Conservation (phyloP, 768 basidiomycete species). For the Leccinellum luteum region DNA sequence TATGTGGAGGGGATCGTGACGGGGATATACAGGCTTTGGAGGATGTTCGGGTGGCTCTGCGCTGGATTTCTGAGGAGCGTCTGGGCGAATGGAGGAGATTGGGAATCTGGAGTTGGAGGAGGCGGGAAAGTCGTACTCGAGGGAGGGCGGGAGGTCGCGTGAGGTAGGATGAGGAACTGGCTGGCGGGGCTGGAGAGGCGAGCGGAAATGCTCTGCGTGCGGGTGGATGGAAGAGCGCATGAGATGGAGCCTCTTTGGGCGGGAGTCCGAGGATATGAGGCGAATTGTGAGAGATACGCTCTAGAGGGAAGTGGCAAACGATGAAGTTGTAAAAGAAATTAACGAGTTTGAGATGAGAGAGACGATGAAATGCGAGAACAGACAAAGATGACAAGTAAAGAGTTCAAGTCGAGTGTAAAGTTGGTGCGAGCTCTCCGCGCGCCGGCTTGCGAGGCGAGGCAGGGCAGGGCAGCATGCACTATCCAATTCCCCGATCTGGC, state of each 20-base stretch:
- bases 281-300: background rate
- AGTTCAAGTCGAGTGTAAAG: background rate
- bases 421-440: slow-evolving; percentile 17
- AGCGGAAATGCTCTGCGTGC: slow-evolving; percentile 7
- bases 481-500: slow-evolving; percentile 30
- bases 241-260: slow-evolving; percentile 9
- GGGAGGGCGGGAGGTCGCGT: slow-evolving; percentile 11
- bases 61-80: slow-evolving; percentile 20
- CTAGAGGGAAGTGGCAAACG: background rate
- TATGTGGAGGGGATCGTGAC: slow-evolving; percentile 33
- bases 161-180: slow-evolving; percentile 11
- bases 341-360: background rate
- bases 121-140: slow-evolving; percentile 26
- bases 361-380: background rate
- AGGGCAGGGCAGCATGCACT: slow-evolving; percentile 24
- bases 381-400: background rate
- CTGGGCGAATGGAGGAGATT: slow-evolving; percentile 38
- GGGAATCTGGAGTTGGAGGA: slow-evolving; percentile 30
- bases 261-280: background rate
- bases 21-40: slow-evolving; percentile 27
- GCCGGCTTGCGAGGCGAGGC: slow-evolving; percentile 32
- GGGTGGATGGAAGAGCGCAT: slow-evolving; percentile 6
- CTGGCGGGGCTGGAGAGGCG: slow-evolving; percentile 17
- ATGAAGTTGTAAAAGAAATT: background rate
- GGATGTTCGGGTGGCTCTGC: slow-evolving; percentile 22